Evolutionary conservation across 1,284 basidiomycete species (phyloP).

Genomic region (Lentinula novae-zelandiae): DNA sequence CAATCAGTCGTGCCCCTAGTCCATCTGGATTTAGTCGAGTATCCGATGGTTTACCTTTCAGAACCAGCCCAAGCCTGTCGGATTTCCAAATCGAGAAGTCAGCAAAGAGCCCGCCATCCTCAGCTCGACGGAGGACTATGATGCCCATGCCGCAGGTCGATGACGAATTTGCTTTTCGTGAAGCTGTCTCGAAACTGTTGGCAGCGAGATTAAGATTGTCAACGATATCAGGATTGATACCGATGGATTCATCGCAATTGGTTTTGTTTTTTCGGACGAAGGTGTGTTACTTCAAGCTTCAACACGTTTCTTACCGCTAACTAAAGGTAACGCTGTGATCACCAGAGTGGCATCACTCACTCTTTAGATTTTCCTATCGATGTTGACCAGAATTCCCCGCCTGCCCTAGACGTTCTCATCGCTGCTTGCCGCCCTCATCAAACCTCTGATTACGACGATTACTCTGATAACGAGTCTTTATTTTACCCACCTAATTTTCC

Average conservation of each 20-base stretch:
- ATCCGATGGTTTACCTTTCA: slow-evolving; percentile 24
- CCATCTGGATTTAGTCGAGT: slow-evolving; percentile 13
- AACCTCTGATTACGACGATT: slow-evolving; percentile 49
- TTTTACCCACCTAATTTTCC: slow-evolving; percentile 71
- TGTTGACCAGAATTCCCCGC: slow-evolving; percentile 68
- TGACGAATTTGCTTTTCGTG: slow-evolving; percentile 51
- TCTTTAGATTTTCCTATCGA: slow-evolving; percentile 79
- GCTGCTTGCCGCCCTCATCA: slow-evolving; percentile 68
- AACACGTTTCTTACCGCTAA: neutral
- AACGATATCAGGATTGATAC: slow-evolving; percentile 65
- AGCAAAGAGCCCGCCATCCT: slow-evolving; percentile 29
- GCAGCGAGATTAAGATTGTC: slow-evolving; percentile 59
- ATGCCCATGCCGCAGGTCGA: slow-evolving; percentile 32
- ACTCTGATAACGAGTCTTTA: slow-evolving; percentile 59
- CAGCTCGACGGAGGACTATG: slow-evolving; percentile 21
- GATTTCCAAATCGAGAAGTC: slow-evolving; percentile 64
- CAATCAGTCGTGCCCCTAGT: slow-evolving; percentile 13
- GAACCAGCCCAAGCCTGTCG: slow-evolving; percentile 25
- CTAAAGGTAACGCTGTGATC: neutral
- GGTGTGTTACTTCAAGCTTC: slow-evolving; percentile 31
- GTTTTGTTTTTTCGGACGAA: slow-evolving; percentile 77
- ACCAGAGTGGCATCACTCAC: slow-evolving; percentile 71
- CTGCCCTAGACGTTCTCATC: slow-evolving; percentile 75
- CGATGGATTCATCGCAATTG: slow-evolving; percentile 62
- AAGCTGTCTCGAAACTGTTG: slow-evolving; percentile 55